These are phyloP conservation scores for Colletotrichum musae DNA, from an alignment of 2,329 filamentous ascomycete genomes.

Conservation along the genomic window DNA sequence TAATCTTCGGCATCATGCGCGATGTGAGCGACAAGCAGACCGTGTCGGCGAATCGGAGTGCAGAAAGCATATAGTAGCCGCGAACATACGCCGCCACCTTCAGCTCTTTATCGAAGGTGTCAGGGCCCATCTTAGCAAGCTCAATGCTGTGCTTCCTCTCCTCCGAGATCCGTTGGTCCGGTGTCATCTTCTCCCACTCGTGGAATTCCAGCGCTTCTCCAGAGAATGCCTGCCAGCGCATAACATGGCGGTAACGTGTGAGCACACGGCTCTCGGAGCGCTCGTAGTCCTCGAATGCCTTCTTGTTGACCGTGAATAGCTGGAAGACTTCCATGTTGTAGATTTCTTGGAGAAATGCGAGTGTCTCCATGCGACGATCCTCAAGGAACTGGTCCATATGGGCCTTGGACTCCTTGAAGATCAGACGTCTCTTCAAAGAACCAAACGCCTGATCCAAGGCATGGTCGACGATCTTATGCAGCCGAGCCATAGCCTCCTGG, in stretches of 20 bases:
- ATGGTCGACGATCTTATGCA: conserved; percentile 60
- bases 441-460: conserved; percentile 65
- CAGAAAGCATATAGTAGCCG: conserved; percentile 79
- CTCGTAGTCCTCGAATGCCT: conserved; percentile 62
- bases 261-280: conserved; percentile 62
- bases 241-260: conserved; percentile 62
- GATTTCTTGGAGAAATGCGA: conserved; percentile 57
- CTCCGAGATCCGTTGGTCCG: conserved; percentile 63
- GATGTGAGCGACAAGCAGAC: conserved; percentile 63
- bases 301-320: conserved; percentile 71
- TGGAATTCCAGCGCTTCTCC: conserved; percentile 47
- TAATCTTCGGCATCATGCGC: conserved; percentile 63
- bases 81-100: conserved; percentile 74
- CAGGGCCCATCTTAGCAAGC: conserved; percentile 64
- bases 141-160: conserved; percentile 58
- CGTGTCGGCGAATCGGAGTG: conserved; percentile 74
- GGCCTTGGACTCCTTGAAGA: conserved; percentile 64
- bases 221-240: conserved; percentile 61
- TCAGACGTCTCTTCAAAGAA: conserved; percentile 60
- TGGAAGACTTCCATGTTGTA: conserved; percentile 68
- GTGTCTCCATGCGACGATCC: conserved; percentile 53
- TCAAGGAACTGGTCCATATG: conserved; percentile 62
- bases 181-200: conserved; percentile 62
- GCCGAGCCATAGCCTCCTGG: conserved; percentile 60
- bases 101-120: conserved; percentile 73